Evolutionary conservation across 225 moss, liverwort and hornwort species (phyloP), one percentile per base, ranked within the genome.

Genomic region (Asterella californica): DNA sequence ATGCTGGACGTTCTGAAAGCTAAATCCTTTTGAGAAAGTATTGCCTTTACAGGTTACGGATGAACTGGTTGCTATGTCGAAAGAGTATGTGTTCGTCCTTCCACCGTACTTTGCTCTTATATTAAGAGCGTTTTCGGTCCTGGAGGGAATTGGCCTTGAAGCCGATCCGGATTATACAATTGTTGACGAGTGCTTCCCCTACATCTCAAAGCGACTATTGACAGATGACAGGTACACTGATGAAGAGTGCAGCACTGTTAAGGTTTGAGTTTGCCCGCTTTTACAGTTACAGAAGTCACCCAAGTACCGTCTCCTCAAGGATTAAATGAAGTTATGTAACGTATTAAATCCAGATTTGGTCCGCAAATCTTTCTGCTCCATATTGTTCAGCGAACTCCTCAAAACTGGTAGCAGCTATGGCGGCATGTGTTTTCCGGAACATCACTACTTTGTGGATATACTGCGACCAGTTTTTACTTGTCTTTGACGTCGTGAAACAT

Each of bases 41-140:
- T 71, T 71, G 71, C 36, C 19, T 15, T 78, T 70, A 75, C 86
- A 95, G 94, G 71, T 95, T 50, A 88, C 90, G 32, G 88, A 93
- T 82, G 91, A 95, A 85, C 86, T 95, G 80, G 86, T 90, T 33
- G 91, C 88, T 72, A 95, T 95, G 57, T 82, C 94, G 15, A 91
- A 95, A 80, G 94, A 95, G 74, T 95, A 91, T 64, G 94, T 95
- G 12, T 95, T 95, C 78, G 94, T 95, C 36, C 90, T 95, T 68
- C 94, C 94, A 45, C 93, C 93, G 5, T 95, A 95, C 79, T 95
- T 95, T 77, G 91, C 93, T 34, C 91, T 95, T 59, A 95, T 93
- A 68, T 85, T 95, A 15, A 86, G 94, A 81, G 94, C 94, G 52
- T 95, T 95, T 79, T 95, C 94, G 63, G 94, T 95, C 75, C 83